Base-by-base conservation (phyloP, 2,329 filamentous ascomycete species). In the Colletotrichum sp. region DNA sequence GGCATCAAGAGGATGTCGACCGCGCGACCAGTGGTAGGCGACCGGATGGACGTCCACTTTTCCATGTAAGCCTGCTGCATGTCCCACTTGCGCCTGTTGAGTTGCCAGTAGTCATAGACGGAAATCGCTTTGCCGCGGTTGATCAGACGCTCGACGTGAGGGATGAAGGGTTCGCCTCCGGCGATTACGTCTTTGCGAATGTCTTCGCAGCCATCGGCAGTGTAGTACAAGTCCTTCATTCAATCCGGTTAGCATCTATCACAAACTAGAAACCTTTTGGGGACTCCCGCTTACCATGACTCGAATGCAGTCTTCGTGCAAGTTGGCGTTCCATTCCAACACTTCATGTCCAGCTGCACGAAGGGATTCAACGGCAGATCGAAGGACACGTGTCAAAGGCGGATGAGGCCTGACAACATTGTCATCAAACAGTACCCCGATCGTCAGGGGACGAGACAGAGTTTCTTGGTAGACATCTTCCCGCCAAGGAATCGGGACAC, bases 41-140 rank as follows among this genome's bases (percentile, higher is more conserved):
- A 88, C 18, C 78, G 82, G 1, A 84, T 81, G 0, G 79, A 78
- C 58, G 88, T 87, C 91, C 91, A 93, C 71, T 90, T 89, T 63
- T 91, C 86, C 2, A 92, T 84, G 69, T 91, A 73, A 2, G 36
- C 54, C 13, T 73, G 70, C 59, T 73, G 70, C 29, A 59, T 9
- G 92, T 82, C 83, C 31, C 85, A 70, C 77, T 93, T 93, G 31
- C 86, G 84, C 73, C 84, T 89, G 81, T 93, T 93, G 8, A 93
- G 84, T 76, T 93, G 90, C 92, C 91, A 93, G 80, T 93, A 93
- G 6, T 91, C 85, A 71, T 90, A 92, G 0, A 93, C 90, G 0
- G 89, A 91, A 16, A 93, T 89, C 1, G 90, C 79, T 13, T 85
- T 76, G 3, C 85, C 88, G 0, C 85, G 83, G 66, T 89, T 88